Evolutionary conservation across 805 yeast genomes (phyloP), one percentile per base, ranked within the genome.

Genomic region (Kazachstania martiniae): DNA sequence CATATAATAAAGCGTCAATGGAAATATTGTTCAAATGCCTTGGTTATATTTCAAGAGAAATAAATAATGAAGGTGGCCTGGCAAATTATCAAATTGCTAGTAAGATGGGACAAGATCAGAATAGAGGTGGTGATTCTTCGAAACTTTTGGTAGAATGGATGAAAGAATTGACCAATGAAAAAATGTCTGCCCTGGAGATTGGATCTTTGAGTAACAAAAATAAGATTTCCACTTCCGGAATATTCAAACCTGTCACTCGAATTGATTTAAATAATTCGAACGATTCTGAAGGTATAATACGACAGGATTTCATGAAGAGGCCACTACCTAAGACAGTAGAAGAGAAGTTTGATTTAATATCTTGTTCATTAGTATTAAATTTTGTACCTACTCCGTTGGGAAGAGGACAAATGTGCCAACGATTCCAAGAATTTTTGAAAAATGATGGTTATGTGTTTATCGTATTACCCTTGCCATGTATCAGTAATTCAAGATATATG

Each of bases 51-150:
- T 78, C 75, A 39, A 66, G 62, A 3, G 86, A 82, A 3, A 66
- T 80, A 3, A 61, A 61, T 7, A 65, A 61, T 26, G 62, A 75
- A 27, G 96, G 95, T 0, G 96, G 95, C 0, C 53, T 89, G 2
- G 67, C 73, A 31, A 70, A 72, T 8, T 89, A 89, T 52, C 98
- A 89, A 49, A 56, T 66, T 14, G 97, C 97, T 0, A 83, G 95
- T 2, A 70, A 80, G 1, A 72, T 74, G 31, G 98, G 98, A 0
- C 98, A 89, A 47, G 71, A 73, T 36, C 51, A 56, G 0, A 66
- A 67, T 29, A 55, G 97, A 40, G 97, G 98, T 0, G 94, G 95
- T 2, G 98, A 89, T 50, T 84, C 95, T 0, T 85, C 95, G 2
- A 82, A 78, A 43, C 64, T 76, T 46, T 59, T 89, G 28, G 67